Conservation (phyloP, 2,329 filamentous ascomycete species). For the Knufia fluminis region DNA sequence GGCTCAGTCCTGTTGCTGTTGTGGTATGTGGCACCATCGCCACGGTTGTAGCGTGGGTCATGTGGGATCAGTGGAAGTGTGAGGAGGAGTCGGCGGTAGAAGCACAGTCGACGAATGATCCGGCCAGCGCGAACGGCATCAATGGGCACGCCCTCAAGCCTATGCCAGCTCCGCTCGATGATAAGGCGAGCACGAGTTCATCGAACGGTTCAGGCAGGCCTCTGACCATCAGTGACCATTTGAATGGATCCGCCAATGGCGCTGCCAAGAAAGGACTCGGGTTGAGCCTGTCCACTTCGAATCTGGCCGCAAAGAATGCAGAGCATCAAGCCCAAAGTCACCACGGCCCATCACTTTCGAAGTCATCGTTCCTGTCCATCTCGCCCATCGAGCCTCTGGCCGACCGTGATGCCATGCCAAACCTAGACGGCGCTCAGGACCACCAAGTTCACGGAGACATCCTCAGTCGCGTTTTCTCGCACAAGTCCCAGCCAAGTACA, state of each 20-base stretch:
- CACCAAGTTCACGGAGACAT: slow-evolving; percentile 6
- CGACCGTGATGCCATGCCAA: slow-evolving; percentile 20
- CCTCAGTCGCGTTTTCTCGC: slow-evolving; percentile 23
- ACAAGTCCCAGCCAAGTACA: slow-evolving; percentile 26
- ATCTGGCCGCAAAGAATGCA: slow-evolving; percentile 26
- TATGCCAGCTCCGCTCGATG: slow-evolving; percentile 14
- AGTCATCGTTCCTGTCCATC: slow-evolving; percentile 46
- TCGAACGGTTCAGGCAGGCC: slow-evolving; percentile 25
- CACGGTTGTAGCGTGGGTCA: slow-evolving; percentile 76
- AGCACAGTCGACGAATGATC: slow-evolving; percentile 21
- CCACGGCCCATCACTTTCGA: slow-evolving; percentile 47
- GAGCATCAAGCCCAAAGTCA: slow-evolving; percentile 21
- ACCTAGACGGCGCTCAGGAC: neutral
- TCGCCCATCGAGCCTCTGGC: slow-evolving; percentile 23
- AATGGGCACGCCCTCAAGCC: neutral
- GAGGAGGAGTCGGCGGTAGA: slow-evolving; percentile 46
- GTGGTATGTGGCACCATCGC: slow-evolving; percentile 75
- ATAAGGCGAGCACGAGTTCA: slow-evolving; percentile 35
- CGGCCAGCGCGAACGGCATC: slow-evolving; percentile 5
- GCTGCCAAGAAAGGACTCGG: slow-evolving; percentile 34
- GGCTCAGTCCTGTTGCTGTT: slow-evolving; percentile 81
- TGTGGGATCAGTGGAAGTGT: slow-evolving; percentile 87
- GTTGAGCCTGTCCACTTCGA: slow-evolving; percentile 31
- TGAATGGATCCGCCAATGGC: slow-evolving; percentile 25
- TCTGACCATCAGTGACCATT: slow-evolving; percentile 25